phyloP scores from a whole-genome alignment of 257 asterid genomes.

The Solanum bukasovii region DNA sequence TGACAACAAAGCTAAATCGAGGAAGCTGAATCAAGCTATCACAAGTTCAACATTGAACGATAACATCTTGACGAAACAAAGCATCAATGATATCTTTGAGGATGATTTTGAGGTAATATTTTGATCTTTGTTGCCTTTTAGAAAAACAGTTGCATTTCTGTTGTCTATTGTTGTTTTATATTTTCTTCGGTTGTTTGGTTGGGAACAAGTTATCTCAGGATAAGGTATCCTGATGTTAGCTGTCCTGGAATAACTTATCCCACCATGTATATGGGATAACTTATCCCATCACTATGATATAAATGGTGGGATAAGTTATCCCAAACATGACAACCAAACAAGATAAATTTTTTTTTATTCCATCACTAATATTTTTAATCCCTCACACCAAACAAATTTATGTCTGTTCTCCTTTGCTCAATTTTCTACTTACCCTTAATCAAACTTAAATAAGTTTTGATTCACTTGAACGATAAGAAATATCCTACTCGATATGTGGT shows the following conservation, averaged over 20 bases:
- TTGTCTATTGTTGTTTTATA: neutral
- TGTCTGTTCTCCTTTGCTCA: neutral
- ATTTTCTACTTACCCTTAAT: neutral
- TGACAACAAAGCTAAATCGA: conserved; percentile 5
- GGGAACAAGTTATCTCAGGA: too few species aligned
- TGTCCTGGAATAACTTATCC: too few species aligned
- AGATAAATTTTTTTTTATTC: too few species aligned
- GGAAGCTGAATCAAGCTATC: conserved; percentile 17
- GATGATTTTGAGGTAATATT: conserved; percentile 31
- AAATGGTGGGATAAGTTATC: too few species aligned
- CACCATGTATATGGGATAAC: too few species aligned
- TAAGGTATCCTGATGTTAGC: too few species aligned
- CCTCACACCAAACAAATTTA: too few species aligned
- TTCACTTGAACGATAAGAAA: neutral
- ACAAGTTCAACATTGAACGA: conserved; percentile 9
- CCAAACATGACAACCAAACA: too few species aligned
- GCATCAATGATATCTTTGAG: conserved; percentile 15
- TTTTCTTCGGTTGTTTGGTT: neutral
- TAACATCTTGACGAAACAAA: conserved; percentile 12
- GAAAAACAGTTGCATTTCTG: neutral
- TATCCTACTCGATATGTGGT: neutral
- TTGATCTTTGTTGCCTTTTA: neutral
- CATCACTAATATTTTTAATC: too few species aligned
- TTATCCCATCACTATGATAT: too few species aligned
- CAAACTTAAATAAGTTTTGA: neutral